A percentile compares a stretch with the other conserved stretches of the same genome.
phyloP scores from a whole-genome alignment of 208 protist genomes.

The Leishmania aethiopica region DNA sequence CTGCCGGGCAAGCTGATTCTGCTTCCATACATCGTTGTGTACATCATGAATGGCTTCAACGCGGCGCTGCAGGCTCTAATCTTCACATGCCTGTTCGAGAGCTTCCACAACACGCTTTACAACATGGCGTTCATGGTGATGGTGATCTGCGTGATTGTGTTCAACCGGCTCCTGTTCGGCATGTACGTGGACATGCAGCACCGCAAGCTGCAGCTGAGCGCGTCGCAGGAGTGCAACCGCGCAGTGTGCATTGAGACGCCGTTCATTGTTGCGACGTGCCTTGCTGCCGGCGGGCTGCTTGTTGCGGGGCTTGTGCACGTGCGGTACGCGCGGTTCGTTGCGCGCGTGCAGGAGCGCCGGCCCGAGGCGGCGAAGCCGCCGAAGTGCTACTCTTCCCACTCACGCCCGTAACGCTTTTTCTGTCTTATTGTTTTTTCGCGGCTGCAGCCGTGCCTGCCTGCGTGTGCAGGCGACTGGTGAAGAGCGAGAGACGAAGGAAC shows the following conservation, averaged over 20 bases:
- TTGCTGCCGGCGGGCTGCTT: constrained; percentile 36
- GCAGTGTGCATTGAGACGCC: constrained; percentile 44
- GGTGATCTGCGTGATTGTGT: constrained; percentile 49
- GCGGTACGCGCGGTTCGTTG: constrained; percentile 53
- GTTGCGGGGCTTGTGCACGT: constrained; percentile 42
- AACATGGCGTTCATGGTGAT: constrained; percentile 44
- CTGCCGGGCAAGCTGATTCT: constrained; percentile 39
- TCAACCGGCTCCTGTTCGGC: constrained; percentile 66
- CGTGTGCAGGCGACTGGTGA: background rate
- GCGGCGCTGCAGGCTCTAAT: constrained; percentile 48
- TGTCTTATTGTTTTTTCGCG: background rate
- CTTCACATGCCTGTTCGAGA: constrained; percentile 53
- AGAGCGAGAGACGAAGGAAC: background rate
- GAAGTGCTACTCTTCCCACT: background rate
- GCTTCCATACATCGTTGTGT: background rate
- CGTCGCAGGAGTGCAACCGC: constrained; percentile 36
- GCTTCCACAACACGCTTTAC: constrained; percentile 56
- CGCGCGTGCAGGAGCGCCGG: constrained; percentile 5
- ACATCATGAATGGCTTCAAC: constrained; percentile 41
- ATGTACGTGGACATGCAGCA: constrained; percentile 51
- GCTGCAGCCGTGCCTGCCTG: background rate
- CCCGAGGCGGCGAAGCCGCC: background rate
- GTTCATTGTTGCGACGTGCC: constrained; percentile 47
- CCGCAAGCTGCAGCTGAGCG: constrained; percentile 27
- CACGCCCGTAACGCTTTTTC: background rate